Conservation (phyloP, 805 yeast species). For the Saccharomycopsis vini region DNA sequence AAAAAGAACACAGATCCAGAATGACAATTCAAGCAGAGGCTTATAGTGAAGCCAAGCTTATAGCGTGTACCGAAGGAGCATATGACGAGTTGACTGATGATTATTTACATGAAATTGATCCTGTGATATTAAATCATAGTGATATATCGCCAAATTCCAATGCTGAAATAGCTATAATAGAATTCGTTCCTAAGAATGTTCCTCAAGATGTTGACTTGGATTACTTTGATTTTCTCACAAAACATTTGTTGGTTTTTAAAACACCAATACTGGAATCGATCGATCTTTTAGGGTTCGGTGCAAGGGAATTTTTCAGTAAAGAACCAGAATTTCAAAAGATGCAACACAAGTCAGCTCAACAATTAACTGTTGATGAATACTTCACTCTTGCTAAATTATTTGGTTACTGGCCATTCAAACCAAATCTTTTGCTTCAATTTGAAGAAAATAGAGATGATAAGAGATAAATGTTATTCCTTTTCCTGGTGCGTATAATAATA, state of each 20-base stretch:
- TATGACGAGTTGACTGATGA: slow-evolving; percentile 20
- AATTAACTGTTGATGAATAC: slow-evolving; percentile 50
- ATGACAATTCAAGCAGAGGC: slow-evolving; percentile 57
- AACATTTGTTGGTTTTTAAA: slow-evolving; percentile 43
- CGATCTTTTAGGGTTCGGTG: slow-evolving; percentile 73
- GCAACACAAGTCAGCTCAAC: slow-evolving; percentile 36
- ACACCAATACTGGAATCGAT: slow-evolving; percentile 40
- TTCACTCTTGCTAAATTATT: slow-evolving; percentile 42
- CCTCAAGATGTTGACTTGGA: slow-evolving; percentile 37
- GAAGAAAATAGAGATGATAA: too few species aligned
- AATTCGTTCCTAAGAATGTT: slow-evolving; percentile 37
- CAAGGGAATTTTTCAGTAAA: slow-evolving; percentile 38
- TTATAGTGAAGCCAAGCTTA: slow-evolving; percentile 46
- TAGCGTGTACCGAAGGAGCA: slow-evolving; percentile 34
- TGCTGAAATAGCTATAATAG: slow-evolving; percentile 40
- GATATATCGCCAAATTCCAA: slow-evolving; percentile 1
- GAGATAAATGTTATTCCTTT: too few species aligned
- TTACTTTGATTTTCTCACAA: slow-evolving; percentile 59
- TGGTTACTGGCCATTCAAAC: slow-evolving; percentile 82
- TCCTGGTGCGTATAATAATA: too few species aligned
- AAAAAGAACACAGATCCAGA: slow-evolving; percentile 45
- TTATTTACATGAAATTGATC: slow-evolving; percentile 20
- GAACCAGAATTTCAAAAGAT: slow-evolving; percentile 30
- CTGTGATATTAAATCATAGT: slow-evolving; percentile 27
- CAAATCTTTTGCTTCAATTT: slow-evolving; percentile 38